Evolutionary conservation across 2,329 filamentous ascomycete species (phyloP), one percentile per base, ranked within the genome.

Genomic region (Pyricularia pennisetigena): DNA sequence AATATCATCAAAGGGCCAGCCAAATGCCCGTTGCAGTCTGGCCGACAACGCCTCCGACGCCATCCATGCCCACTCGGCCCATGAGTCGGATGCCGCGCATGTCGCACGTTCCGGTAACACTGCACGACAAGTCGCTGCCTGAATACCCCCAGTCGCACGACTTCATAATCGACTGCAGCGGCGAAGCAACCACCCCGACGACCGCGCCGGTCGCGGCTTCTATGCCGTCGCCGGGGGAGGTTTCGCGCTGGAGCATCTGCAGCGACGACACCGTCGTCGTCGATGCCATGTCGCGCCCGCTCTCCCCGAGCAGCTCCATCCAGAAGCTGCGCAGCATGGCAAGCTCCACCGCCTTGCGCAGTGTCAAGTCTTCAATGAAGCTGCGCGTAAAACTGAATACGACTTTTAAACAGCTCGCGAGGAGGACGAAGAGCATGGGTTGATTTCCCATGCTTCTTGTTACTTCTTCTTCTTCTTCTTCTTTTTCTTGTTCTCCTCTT

Each of bases 161-260:
- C 16, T 49, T 49, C 4, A n/a, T 49, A 4, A 49, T 49, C 14
- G 9, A 49, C 20, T 49, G 16, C 41, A 49, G 20, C 41, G 20
- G 41, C 41, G 41, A 49, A 5, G 14, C 41, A 1, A 49, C 41
- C 16, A 49, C 16, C 20, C 20, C 7, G 32, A 12, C 32, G 32
- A 35, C 32, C 5, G 41, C 41, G 41, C 41, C 41, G 16, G 41
- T 49, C 41, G 41, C 41, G 20, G 16, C 41, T n/a, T 20, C 16
- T 49, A 49, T 49, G 41, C 41, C 41, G 41, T 49, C 41, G 41
- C 41, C 41, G 16, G 41, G 41, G 6, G 41, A 49, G 41, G 41
- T 49, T 49, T 67, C 65, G 4, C 65, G 65, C 49, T 67, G 65
- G 65, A 67, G 65, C 28, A 29, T 67, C 49, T 61, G 65, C 65